Evolutionary conservation across 176 grass and related monocot species (phyloP), one percentile per base, ranked within the genome.

Genomic region (Bromus sterilis): DNA sequence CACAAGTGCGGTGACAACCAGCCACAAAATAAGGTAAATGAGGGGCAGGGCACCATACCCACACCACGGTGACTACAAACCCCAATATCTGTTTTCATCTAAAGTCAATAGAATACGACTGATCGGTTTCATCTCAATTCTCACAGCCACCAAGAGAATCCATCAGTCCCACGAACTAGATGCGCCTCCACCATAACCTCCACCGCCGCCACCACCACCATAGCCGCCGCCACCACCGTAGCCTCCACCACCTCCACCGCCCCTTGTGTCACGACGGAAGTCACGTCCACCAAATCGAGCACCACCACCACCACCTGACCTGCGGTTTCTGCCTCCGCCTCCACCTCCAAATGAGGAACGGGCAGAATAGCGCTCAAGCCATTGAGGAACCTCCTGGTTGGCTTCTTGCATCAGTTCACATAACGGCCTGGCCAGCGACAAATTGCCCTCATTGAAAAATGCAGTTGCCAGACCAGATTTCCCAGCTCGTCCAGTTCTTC

Each of bases 91-190:
- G 53, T 79, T 83, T 87, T 77, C 77, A 63, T 66, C 78, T 56
- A 73, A 73, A 61, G 67, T 72, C 66, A 91, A 88, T 79, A 79
- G 74, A 88, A 79, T 74, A 82, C 40, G 36, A 48, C 36, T 53
- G 6, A 49, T 49, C 46, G 0, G 15, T 85, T 56, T 49, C 26
- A 11, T 60, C 69, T 85, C 46, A 56, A 64, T 85, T 81, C 60
- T 64, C 11, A 33, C 18, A 15, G 21, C 53, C 24, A 20, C 23
- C 12, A 4, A 66, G 67, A 24, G 74, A 71, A 34, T 31, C 58
- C 51, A 82, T 88, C 74, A 96, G 32, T 96, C 93, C 93, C 93
- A 95, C 20, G 93, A 91, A 86, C 93, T 95, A 33, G 87, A 84
- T 28, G 86, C 72, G 11, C 79, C 83, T 57, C 85, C 86, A 78